Evolutionary conservation across 2,329 filamentous ascomycete species (phyloP).

Genomic region (Fusarium protoensiforme): DNA sequence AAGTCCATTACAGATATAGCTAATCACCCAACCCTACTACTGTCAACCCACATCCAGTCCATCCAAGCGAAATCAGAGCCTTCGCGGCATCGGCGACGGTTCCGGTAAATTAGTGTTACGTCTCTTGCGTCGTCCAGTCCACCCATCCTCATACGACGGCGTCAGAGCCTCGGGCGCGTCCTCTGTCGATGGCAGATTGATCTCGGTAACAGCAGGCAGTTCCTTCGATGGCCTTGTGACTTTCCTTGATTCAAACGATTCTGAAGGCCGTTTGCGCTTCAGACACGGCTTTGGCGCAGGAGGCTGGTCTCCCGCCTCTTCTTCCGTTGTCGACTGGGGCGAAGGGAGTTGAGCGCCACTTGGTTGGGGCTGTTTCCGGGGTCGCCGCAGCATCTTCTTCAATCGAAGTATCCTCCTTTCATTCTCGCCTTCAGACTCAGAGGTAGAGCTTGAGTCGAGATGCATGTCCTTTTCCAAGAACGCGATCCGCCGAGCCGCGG

Average conservation of each 20-base stretch:
- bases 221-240: neutral
- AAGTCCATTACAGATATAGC: neutral
- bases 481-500: neutral
- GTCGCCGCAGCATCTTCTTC: neutral
- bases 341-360: neutral
- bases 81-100: neutral
- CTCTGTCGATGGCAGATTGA: neutral
- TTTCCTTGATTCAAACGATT: neutral
- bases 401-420: neutral
- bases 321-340: neutral
- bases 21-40: neutral
- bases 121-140: neutral
- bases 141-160: neutral
- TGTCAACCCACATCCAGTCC: neutral
- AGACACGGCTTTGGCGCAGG: neutral
- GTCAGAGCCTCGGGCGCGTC: neutral
- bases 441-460: neutral
- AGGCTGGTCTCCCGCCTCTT: neutral
- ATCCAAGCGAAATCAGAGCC: neutral
- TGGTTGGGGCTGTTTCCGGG: neutral
- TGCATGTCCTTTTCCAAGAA: neutral
- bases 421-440: neutral
- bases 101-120: neutral
- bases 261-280: neutral
- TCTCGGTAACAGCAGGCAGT: neutral